Evolutionary conservation across 78 protist genomes (phyloP).

Genomic region (Pelomyxa schiedti): DNA sequence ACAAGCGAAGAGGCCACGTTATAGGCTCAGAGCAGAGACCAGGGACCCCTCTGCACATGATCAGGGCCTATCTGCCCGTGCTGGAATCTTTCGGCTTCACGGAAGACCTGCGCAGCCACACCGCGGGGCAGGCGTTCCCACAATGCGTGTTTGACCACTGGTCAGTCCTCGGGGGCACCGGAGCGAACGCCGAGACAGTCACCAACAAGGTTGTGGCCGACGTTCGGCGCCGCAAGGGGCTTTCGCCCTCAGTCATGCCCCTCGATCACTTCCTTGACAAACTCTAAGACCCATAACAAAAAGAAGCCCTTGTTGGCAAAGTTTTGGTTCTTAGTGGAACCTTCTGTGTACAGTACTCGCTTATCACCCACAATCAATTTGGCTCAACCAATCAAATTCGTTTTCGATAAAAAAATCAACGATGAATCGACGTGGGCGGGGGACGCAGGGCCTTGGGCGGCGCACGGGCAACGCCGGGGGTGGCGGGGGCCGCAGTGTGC

Average conservation of each 20-base stretch:
- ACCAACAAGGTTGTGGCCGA: conserved; percentile 10
- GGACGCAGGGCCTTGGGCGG: too few relatives aligned
- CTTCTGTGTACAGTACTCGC: too few relatives aligned
- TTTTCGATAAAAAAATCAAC: too few relatives aligned
- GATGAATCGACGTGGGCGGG: too few relatives aligned
- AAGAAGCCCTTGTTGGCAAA: too few relatives aligned
- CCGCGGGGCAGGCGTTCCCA: conserved; percentile 89
- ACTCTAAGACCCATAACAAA: conserved; percentile 25
- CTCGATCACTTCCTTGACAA: conserved; percentile 57
- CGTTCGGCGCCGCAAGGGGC: conserved; percentile 91
- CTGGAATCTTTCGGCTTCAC: conserved; percentile 97
- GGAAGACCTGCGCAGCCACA: conserved; percentile 81
- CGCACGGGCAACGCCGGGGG: too few relatives aligned
- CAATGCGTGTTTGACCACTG: conserved; percentile 80
- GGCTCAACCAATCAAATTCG: too few relatives aligned
- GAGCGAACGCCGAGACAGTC: conserved; percentile 36
- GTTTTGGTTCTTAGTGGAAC: too few relatives aligned
- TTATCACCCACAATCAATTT: too few relatives aligned
- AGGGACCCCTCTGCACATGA: conserved; percentile 59
- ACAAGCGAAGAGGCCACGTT: conserved; percentile 79
- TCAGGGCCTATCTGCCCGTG: conserved; percentile 93
- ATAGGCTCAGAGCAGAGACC: conserved; percentile 69
- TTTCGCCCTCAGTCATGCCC: conserved; percentile 54
- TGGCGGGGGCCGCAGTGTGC: too few relatives aligned
- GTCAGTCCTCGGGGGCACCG: conserved; percentile 34